These are phyloP conservation scores for Vitis cinerea DNA, from an alignment of 164 flowering plant genomes.

Conservation along the genomic window DNA sequence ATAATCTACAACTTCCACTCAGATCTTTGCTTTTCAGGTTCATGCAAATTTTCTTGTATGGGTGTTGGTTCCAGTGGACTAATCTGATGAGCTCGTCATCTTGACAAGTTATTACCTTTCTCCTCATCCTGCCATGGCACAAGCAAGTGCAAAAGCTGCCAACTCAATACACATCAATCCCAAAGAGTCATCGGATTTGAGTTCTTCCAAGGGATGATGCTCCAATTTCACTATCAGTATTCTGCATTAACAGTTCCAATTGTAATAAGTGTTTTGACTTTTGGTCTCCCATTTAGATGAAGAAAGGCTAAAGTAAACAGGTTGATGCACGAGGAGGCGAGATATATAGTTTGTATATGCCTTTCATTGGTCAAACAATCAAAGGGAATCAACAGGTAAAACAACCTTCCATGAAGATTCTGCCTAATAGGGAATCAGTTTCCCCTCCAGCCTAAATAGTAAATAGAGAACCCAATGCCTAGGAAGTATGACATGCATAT, in stretches of 20 bases:
- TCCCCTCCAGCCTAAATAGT: too few relatives aligned
- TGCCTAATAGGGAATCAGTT: too few relatives aligned
- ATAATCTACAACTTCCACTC: constrained; percentile 1
- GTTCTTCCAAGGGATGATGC: constrained; percentile 80
- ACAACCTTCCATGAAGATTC: too few relatives aligned
- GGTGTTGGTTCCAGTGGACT: neutral
- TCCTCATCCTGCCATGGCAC: constrained; percentile 1
- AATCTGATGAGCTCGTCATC: neutral
- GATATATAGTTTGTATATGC: too few relatives aligned
- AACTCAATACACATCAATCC: neutral
- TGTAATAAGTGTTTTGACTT: too few relatives aligned
- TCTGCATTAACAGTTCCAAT: constrained; percentile 39
- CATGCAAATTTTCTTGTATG: neutral
- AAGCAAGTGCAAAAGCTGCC: neutral
- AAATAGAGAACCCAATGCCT: too few relatives aligned
- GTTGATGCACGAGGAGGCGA: too few relatives aligned
- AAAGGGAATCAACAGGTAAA: too few relatives aligned
- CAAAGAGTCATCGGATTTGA: constrained; percentile 55
- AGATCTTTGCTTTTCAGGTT: neutral
- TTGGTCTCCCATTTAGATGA: too few relatives aligned
- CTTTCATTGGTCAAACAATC: too few relatives aligned
- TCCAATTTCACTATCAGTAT: constrained; percentile 71
- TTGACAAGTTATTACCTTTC: neutral
- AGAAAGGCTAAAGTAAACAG: too few relatives aligned
- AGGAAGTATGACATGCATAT: too few relatives aligned